Conservation (phyloP, 257 asterid species). For the Nicotiana obtusifolia region DNA sequence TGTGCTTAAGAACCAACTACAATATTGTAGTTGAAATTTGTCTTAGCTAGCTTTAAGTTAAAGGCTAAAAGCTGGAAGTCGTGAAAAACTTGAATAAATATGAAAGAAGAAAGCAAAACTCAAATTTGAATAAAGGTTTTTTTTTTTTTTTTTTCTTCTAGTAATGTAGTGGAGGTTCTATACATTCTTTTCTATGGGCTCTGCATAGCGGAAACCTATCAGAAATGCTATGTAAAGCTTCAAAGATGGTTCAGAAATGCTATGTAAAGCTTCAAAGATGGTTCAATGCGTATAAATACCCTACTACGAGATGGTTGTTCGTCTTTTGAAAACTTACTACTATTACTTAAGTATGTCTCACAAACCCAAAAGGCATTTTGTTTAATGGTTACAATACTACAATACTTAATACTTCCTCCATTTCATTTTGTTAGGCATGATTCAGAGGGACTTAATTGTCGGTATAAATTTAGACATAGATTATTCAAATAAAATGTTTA, state of each 20-base stretch:
- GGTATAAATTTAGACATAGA: too few species aligned
- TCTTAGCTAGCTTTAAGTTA: conserved; percentile 37
- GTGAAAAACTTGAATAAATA: conserved; percentile 28
- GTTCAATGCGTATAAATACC: too few species aligned
- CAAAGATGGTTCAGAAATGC: neutral
- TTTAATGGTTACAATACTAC: too few species aligned
- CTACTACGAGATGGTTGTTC: too few species aligned
- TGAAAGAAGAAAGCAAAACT: conserved; percentile 10
- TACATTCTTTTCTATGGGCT: neutral
- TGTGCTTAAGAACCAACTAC: conserved; percentile 17
- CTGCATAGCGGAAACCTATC: neutral
- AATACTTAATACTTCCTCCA: too few species aligned
- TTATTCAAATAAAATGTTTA: too few species aligned
- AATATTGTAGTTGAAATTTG: conserved; percentile 23
- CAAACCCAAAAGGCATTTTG: too few species aligned
- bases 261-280: neutral
- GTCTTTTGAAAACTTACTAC: too few species aligned
- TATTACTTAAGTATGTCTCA: too few species aligned
- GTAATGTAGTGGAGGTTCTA: neutral
- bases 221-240: neutral
- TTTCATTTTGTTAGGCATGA: too few species aligned
- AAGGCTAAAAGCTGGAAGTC: conserved; percentile 20
- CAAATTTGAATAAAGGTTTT: neutral
- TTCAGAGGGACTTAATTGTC: too few species aligned
- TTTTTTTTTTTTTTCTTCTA: neutral